Evolutionary conservation across 2,329 filamentous ascomycete genomes (phyloP).

Genomic region (Trichophyton benhamiae): DNA sequence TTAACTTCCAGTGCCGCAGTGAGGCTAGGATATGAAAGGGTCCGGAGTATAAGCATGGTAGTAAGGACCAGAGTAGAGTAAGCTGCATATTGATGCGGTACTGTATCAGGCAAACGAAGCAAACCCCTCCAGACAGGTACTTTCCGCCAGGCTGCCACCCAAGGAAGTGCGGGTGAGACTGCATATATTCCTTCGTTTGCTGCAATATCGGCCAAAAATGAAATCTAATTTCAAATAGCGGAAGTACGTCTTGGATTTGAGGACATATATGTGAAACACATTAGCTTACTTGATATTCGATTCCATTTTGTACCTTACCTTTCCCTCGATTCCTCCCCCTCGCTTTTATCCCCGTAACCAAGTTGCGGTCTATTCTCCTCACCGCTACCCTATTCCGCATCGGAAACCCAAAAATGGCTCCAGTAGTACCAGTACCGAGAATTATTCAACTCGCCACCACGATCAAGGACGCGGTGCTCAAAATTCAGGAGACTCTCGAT

Average conservation of each 20-base stretch:
- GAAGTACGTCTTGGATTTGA: not conserved
- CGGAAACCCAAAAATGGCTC: not conserved
- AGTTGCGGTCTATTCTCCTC: too few relatives aligned
- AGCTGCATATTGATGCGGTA: too few relatives aligned
- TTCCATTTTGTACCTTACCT: not conserved
- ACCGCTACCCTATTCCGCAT: too few relatives aligned
- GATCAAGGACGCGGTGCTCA: not conserved
- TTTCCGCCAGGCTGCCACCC: too few relatives aligned
- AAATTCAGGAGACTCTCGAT: not conserved
- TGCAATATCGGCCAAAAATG: not conserved
- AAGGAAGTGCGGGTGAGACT: too few relatives aligned
- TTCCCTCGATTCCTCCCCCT: not conserved
- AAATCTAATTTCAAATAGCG: not conserved
- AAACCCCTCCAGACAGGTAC: too few relatives aligned
- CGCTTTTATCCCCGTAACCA: too few relatives aligned
- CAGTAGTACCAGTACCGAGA: not conserved
- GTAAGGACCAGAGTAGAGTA: too few relatives aligned
- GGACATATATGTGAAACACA: not conserved
- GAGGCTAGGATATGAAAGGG: too few relatives aligned
- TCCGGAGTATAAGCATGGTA: too few relatives aligned
- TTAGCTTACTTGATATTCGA: not conserved
- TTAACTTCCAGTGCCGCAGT: too few relatives aligned
- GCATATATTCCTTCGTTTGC: not conserved
- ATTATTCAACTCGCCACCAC: not conserved
- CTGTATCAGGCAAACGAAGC: too few relatives aligned